Evolutionary conservation across 2,329 filamentous ascomycete genomes (phyloP), one percentile per base, ranked within the genome.

Genomic region (Aotearoamyces nothofagi): DNA sequence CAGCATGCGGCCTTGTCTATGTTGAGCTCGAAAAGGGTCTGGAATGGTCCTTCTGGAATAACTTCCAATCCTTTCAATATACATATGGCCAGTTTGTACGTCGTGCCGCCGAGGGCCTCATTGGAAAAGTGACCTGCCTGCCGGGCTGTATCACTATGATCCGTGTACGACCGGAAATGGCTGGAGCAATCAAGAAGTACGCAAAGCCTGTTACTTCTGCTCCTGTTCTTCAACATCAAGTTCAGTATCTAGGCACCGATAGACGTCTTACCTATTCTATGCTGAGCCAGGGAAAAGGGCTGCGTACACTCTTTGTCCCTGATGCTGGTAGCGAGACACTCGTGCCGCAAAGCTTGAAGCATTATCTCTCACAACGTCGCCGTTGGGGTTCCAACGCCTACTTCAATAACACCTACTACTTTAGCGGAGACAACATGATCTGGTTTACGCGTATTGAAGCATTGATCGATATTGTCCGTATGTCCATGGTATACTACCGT

Each of bases 351-450:
- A 47, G 42, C 1, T 28, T 52, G n/a, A 37, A 42, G 15, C 49
- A 52, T 33, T 52, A 52, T 22, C 42, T 52, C 15, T 46, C 40
- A 24, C 49, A 52, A 33, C 37, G 49, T 2, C 45, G 49, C 4
- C 39, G 49, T 5, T 52, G 49, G 49, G 49, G 49, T 3, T 49
- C 45, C 2, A 52, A 52, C 9, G 49, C 49, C 4, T 52, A 52
- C 31, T 52, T 51, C 33, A 52, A 52, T 42, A 52, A 52, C 23
- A 52, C 47, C 25, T 52, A 49, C 20, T 52, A 52, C 17, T 35
- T 45, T 1, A 39, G 35, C 4, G 49, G 49, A 9, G 41, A 48
- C 22, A 46, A 49, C 15, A 51, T 52, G 47, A 66, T 55, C 31
- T 61, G 39, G 11, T 33, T 52, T 11, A 52, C 49, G 3, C 45